Evolutionary conservation across 2,329 filamentous ascomycete species (phyloP).

Genomic region (Colletotrichum spaethianum): DNA sequence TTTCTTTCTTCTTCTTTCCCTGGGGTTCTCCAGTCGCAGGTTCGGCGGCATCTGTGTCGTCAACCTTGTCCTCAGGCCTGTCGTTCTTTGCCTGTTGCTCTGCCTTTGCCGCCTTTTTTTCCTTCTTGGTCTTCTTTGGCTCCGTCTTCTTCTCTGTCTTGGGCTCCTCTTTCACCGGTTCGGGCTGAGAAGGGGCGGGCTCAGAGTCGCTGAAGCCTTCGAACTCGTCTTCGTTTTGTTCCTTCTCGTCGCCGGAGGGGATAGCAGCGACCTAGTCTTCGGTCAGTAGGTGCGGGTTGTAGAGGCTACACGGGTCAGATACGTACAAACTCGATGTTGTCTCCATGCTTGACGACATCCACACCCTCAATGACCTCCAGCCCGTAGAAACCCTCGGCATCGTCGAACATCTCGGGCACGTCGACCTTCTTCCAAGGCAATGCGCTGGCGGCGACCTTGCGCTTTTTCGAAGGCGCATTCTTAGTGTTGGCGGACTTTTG

Average conservation of each 20-base stretch:
- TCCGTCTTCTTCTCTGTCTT: conserved; percentile 48
- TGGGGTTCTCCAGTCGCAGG: conserved; percentile 40
- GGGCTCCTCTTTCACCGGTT: conserved; percentile 48
- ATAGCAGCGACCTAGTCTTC: conserved; percentile 1
- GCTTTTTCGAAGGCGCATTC: conserved; percentile 47
- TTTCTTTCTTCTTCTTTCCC: conserved; percentile 45
- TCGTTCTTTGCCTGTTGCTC: conserved; percentile 48
- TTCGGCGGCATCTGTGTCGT: neutral
- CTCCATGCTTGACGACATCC: conserved; percentile 80
- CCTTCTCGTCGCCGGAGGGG: conserved; percentile 34
- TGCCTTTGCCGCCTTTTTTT: conserved; percentile 49
- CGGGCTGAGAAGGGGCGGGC: conserved; percentile 41
- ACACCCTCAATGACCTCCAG: conserved; percentile 94
- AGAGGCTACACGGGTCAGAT: fast-evolving
- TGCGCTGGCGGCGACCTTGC: conserved; percentile 60
- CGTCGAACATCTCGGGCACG: conserved; percentile 84
- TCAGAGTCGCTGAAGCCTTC: conserved; percentile 74
- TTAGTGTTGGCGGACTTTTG: conserved; percentile 36
- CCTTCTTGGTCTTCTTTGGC: conserved; percentile 48
- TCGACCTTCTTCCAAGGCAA: conserved; percentile 71
- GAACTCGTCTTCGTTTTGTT: conserved; percentile 70
- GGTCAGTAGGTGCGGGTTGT: neutral
- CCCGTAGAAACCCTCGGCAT: conserved; percentile 94
- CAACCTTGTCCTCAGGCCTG: conserved; percentile 9
- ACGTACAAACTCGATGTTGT: conserved; percentile 70